Percentiles rank a stretch among this genome's conserved stretches.
Conservation (phyloP, 306 rosid genomes). For the Benincasa hispida region DNA sequence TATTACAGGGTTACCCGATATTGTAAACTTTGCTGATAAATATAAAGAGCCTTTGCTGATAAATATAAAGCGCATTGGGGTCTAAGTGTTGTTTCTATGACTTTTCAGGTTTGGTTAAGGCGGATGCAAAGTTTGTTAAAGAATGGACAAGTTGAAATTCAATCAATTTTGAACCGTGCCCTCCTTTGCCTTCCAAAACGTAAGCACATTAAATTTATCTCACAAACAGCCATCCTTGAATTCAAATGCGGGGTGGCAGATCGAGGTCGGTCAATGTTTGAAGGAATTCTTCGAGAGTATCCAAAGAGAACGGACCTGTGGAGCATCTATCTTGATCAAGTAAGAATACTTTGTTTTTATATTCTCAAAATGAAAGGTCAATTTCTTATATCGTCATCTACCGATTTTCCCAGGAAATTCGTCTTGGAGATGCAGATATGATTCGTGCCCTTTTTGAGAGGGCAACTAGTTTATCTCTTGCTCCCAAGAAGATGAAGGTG, state of each 20-base stretch:
- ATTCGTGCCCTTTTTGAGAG: slow-evolving; percentile 82
- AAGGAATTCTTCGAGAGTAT: slow-evolving; percentile 63
- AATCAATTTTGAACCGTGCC: slow-evolving; percentile 42
- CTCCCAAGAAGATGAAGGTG: slow-evolving; percentile 85
- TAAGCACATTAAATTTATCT: slow-evolving; percentile 64
- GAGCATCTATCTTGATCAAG: slow-evolving; percentile 96
- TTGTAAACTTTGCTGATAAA: not conserved
- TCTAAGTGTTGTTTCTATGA: not conserved
- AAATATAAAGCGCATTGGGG: not conserved
- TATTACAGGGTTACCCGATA: not conserved
- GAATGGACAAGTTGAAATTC: slow-evolving; percentile 48
- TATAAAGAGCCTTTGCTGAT: not conserved
- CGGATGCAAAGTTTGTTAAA: slow-evolving; percentile 44
- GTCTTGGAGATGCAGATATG: slow-evolving; percentile 52
- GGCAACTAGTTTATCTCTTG: slow-evolving; percentile 76
- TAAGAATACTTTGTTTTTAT: slow-evolving; percentile 14
- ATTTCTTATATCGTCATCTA: not conserved
- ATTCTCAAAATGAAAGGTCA: not conserved
- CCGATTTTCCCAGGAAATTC: slow-evolving; percentile 53
- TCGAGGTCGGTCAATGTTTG: slow-evolving; percentile 79
- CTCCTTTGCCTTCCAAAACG: slow-evolving; percentile 56
- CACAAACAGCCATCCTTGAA: slow-evolving; percentile 82
- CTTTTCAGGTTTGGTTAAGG: slow-evolving; percentile 73
- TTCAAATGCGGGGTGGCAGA: slow-evolving; percentile 78
- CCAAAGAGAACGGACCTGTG: slow-evolving; percentile 83